Percentiles rank a stretch among this genome's conserved stretches.
These are phyloP conservation scores for Diatrype stigma DNA, from an alignment of 2,329 filamentous ascomycete species.

Conservation along the genomic window DNA sequence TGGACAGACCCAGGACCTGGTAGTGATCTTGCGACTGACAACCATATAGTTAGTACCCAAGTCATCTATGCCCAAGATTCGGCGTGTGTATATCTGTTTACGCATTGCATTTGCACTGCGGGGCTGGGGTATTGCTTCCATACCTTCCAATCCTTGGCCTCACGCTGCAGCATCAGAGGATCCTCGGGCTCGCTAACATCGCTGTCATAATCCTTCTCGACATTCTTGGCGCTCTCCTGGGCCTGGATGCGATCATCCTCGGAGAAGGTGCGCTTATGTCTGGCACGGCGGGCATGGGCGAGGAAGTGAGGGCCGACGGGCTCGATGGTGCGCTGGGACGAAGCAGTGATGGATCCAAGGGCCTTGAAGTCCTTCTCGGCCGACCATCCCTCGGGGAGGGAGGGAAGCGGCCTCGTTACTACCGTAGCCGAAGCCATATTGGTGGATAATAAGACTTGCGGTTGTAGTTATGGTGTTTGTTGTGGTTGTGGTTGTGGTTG, in stretches of 20 bases:
- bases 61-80: no score
- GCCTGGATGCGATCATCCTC: constrained; percentile 98
- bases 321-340: constrained; percentile 85
- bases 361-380: constrained; percentile 91
- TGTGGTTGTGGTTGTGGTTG: constrained; percentile 4
- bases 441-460: constrained; percentile 5
- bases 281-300: constrained; percentile 90
- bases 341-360: constrained; percentile 68
- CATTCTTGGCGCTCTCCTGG: constrained; percentile 89
- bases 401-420: constrained; percentile 64
- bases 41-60: constrained; percentile 4
- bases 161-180: constrained; percentile 81
- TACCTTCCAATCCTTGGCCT: constrained; percentile 99
- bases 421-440: constrained; percentile 63
- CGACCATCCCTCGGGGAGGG: constrained; percentile 75
- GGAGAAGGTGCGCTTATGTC: constrained; percentile 96
- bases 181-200: constrained; percentile 95
- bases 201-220: constrained; percentile 83
- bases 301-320: constrained; percentile 97
- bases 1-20: constrained; percentile 87
- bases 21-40: constrained; percentile 90
- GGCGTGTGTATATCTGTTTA: constrained; percentile 4
- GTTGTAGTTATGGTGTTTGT: not conserved
- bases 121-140: constrained; percentile 16
- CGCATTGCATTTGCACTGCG: not conserved